phyloP scores from a whole-genome alignment of 345 rosid genomes.

The Geranium brycei region DNA sequence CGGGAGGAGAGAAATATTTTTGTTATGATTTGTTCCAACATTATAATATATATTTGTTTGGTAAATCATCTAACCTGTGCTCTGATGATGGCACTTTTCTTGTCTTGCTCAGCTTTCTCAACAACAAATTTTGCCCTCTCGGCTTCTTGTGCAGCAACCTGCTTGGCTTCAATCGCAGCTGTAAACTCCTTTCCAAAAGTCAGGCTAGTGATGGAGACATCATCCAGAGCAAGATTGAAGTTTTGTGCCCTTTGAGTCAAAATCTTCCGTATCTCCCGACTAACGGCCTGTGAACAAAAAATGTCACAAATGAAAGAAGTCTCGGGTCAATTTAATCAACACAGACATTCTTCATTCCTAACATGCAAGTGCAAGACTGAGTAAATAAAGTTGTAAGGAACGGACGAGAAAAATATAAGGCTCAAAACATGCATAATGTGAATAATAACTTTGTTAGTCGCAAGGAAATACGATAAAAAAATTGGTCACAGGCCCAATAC shows the following conservation, averaged over 20 bases:
- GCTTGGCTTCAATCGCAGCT: slow-evolving; percentile 89
- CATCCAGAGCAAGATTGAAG: slow-evolving; percentile 74
- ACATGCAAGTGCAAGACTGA: background rate
- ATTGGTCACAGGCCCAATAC: background rate
- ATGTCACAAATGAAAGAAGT: background rate
- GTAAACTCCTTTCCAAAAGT: slow-evolving; percentile 93
- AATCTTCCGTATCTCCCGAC: slow-evolving; percentile 81
- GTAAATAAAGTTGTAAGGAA: background rate
- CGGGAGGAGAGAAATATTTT: no score
- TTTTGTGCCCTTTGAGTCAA: slow-evolving; percentile 68
- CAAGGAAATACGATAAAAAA: background rate
- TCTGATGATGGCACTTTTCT: slow-evolving; percentile 78
- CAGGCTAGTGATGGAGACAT: slow-evolving; percentile 82
- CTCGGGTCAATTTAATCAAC: background rate
- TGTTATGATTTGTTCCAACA: no score
- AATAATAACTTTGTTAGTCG: background rate
- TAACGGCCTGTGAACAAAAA: slow-evolving; percentile 36
- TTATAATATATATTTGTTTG: no score
- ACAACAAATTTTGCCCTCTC: slow-evolving; percentile 87
- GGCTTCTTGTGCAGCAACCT: slow-evolving; percentile 96
- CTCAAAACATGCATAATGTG: no score
- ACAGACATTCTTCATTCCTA: background rate
- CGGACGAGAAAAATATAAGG: background rate
- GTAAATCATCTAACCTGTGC: slow-evolving; percentile 47
- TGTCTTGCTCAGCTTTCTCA: slow-evolving; percentile 93